Conservation (phyloP, 176 grass and related monocot species). For the Zoysia pacifica region DNA sequence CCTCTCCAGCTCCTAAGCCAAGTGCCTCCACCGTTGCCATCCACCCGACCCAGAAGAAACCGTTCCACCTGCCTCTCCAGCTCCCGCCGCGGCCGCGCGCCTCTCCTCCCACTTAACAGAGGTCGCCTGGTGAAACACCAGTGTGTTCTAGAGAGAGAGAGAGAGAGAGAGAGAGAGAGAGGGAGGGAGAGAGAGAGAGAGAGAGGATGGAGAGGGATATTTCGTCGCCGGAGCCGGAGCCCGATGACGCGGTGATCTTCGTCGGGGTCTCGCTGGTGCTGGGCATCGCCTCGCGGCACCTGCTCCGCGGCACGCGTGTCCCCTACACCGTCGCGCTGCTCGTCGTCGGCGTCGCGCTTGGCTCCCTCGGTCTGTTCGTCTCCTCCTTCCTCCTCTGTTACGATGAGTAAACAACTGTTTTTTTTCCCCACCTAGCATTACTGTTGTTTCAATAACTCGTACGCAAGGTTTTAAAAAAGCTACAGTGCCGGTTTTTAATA, state of each 20-base stretch:
- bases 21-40: background rate
- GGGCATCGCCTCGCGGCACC: slow-evolving; percentile 83
- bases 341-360: slow-evolving; percentile 72
- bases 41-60: background rate
- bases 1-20: no score
- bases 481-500: no score
- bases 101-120: background rate
- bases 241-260: slow-evolving; percentile 91
- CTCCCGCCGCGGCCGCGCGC: no score
- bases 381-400: background rate
- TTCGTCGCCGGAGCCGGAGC: background rate
- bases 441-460: no score
- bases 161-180: no score
- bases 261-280: slow-evolving; percentile 82
- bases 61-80: no score
- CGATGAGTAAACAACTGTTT: no score
- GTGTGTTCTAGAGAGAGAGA: no score
- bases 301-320: slow-evolving; percentile 83
- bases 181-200: no score
- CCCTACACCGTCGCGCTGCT: slow-evolving; percentile 96
- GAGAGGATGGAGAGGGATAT: background rate
- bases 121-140: no score
- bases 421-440: no score
- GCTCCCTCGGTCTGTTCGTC: slow-evolving; percentile 48
- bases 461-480: no score